Percentiles rank a stretch among this genome's conserved stretches.
These are phyloP conservation scores for Geotrichum aggregatum DNA, from an alignment of 1,139 yeast genomes.

Conservation along the genomic window DNA sequence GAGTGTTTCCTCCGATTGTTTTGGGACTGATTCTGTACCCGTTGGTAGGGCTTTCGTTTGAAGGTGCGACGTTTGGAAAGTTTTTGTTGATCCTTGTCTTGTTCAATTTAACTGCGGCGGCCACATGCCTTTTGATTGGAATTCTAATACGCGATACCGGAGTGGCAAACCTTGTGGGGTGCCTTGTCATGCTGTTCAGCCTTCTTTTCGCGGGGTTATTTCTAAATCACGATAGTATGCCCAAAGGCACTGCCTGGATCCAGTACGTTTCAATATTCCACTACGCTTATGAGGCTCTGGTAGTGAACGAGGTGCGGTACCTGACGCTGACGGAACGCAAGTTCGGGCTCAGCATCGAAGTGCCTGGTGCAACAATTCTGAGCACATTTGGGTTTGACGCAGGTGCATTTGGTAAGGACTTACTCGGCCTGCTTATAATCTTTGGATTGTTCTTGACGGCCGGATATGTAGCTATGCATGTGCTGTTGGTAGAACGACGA, in stretches of 20 bases:
- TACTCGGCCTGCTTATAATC: conserved; percentile 48
- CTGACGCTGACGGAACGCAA: conserved; percentile 80
- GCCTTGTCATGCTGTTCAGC: conserved; percentile 74
- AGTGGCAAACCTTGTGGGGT: conserved; percentile 86
- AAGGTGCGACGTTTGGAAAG: conserved; percentile 69
- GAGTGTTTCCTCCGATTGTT: conserved; percentile 85
- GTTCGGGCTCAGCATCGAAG: conserved; percentile 88
- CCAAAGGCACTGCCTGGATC: conserved; percentile 67
- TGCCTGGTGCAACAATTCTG: conserved; percentile 96
- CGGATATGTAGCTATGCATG: conserved; percentile 74
- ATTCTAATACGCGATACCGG: conserved; percentile 86
- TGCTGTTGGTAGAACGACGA: conserved; percentile 58
- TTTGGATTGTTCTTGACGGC: conserved; percentile 50
- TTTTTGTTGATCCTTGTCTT: conserved; percentile 65
- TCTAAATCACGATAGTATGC: conserved; percentile 74
- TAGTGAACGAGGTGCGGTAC: conserved; percentile 90
- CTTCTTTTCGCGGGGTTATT: conserved; percentile 89
- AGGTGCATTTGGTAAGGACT: conserved; percentile 66
- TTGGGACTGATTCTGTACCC: conserved; percentile 87
- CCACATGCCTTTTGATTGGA: conserved; percentile 82
- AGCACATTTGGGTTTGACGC: conserved; percentile 93
- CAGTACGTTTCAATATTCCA: conserved; percentile 88
- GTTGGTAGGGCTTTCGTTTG: conserved; percentile 79
- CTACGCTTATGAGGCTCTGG: conserved; percentile 88
- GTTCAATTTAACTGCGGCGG: conserved; percentile 81